Evolutionary conservation across 2,329 filamentous ascomycete genomes (phyloP), one percentile per base, ranked within the genome.

Genomic region (Trichocomaceae sp.): DNA sequence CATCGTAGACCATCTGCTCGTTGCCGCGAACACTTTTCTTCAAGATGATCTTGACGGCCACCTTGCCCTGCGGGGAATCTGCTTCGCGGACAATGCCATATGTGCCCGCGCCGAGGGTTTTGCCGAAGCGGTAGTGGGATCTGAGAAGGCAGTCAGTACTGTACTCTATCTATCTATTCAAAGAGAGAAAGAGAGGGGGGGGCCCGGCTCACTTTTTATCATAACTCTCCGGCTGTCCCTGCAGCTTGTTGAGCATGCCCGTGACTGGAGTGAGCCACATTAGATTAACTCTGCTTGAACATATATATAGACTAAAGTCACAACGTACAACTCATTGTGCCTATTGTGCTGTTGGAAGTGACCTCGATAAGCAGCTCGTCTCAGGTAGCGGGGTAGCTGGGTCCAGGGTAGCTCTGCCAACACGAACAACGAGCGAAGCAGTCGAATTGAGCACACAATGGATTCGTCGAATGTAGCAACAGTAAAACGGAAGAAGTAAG

Each of bases 21-120:
- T 97, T 97, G 61, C 91, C 92, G 72, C 91, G 95, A 70, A 99
- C 92, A 74, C 96, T 97, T 79, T 96, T 96, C 83, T 99, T 99
- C 67, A 97, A 79, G 72, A 99, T 99, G 71, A 99, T 97, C 81
- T 99, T 99, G 74, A 99, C 83, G 41, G 93, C 93, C 58, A 95
- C 91, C 79, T 96, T 87, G 71, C 90, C 89, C 19, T 82, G 80
- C 42, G 86, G 83, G 63, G 88, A 83, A 59, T 96, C 90, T 58
- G 93, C 93, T 75, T 99, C 93, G 65, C 93, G 85, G 66, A 99
- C 93, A 67, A 99, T 95, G 68, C 93, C 93, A 79, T 99, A 99
- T 65, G 93, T 99, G 64, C 93, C 93, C 59, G 93, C 93, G 68
- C 93, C 93, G 57, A 99, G 83, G 22, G 92, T 97, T 71, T 87